phyloP scores from a whole-genome alignment of 192 early-diverging fungal genomes.

The Linnemannia elongata region DNA sequence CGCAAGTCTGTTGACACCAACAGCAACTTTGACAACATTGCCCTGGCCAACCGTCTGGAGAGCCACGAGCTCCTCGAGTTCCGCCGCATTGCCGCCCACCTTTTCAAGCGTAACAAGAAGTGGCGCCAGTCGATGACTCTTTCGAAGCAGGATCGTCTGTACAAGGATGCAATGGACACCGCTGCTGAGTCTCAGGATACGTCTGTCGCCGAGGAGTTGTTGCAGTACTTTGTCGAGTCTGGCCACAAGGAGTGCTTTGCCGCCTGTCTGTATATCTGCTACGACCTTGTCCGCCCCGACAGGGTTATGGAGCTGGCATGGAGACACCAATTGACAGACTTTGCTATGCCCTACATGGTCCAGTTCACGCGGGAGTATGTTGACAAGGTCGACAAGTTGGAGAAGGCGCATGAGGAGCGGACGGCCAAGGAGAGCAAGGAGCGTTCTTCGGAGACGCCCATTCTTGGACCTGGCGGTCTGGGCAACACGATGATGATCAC shows the following conservation, averaged over 20 bases:
- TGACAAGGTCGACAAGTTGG: conserved; percentile 75
- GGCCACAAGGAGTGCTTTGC: conserved; percentile 96
- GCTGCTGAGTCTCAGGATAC: conserved; percentile 90
- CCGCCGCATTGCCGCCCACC: conserved; percentile 93
- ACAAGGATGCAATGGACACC: conserved; percentile 99
- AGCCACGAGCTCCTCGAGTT: conserved; percentile 98
- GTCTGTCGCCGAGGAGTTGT: conserved; percentile 93
- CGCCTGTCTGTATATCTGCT: conserved; percentile 93
- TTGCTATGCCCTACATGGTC: conserved; percentile 99
- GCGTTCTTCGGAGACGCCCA: conserved; percentile 37
- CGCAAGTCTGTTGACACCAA: conserved; percentile 95
- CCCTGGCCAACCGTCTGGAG: conserved; percentile 92
- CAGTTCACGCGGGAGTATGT: conserved; percentile 91
- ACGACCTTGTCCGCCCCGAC: conserved; percentile 94
- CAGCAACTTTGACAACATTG: conserved; percentile 95
- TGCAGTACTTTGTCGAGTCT: conserved; percentile 95
- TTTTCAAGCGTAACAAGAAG: conserved; percentile 97
- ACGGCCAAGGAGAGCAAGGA: conserved; percentile 46
- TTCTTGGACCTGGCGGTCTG: conserved; percentile 44
- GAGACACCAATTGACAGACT: conserved; percentile 90
- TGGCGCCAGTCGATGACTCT: conserved; percentile 96
- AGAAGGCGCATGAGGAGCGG: conserved; percentile 53
- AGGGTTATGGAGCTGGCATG: conserved; percentile 96
- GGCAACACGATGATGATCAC: conserved; percentile 51
- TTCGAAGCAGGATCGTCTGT: conserved; percentile 97